A percentile compares a stretch with the other conserved stretches of the same genome.
Evolutionary conservation across 192 early-diverging fungal species (phyloP).

Genomic region (Podila verticillata): DNA sequence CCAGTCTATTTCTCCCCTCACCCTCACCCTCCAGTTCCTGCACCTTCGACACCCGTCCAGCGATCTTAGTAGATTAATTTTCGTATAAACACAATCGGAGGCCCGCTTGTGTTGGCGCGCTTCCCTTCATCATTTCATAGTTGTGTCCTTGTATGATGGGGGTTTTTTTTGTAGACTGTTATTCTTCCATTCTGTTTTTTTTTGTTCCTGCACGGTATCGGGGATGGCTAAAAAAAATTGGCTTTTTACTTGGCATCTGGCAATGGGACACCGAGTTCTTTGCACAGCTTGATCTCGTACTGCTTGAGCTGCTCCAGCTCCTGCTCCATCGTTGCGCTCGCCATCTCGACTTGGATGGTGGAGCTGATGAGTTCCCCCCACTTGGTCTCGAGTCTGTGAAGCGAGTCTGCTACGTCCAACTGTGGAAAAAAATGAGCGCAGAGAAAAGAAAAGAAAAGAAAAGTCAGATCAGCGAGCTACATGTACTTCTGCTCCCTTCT

Average conservation of each 20-base stretch:
- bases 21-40: constrained; percentile 12
- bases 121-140: no score
- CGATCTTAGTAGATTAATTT: not conserved
- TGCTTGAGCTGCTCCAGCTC: constrained; percentile 56
- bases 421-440: not conserved
- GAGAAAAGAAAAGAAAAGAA: not conserved
- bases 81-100: not conserved
- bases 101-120: not conserved
- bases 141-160: no score
- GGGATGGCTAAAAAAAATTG: not conserved
- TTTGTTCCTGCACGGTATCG: not conserved
- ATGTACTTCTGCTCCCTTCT: not conserved
- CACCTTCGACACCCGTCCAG: not conserved
- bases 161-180: no score
- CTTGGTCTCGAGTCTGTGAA: constrained; percentile 58
- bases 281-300: constrained; percentile 44
- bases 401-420: constrained; percentile 52
- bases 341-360: constrained; percentile 63
- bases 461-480: not conserved
- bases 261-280: constrained; percentile 28
- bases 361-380: constrained; percentile 62
- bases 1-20: constrained; percentile 32
- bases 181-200: not conserved
- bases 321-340: constrained; percentile 53
- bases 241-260: not conserved